Evolutionary conservation across 768 basidiomycete species (phyloP).

Genomic region (Mycena floridula): DNA sequence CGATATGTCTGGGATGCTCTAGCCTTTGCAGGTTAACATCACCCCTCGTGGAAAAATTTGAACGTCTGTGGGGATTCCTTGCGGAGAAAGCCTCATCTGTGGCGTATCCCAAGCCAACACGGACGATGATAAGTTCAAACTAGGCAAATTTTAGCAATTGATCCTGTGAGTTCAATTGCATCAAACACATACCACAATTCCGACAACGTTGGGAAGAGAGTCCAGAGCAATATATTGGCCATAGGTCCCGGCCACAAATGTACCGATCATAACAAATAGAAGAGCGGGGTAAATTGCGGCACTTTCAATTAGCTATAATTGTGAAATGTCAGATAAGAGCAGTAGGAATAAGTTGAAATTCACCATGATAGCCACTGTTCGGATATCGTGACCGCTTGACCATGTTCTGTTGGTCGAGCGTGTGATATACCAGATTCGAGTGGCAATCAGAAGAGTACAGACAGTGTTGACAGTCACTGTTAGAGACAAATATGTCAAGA

Average conservation of each 20-base stretch:
- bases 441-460: neutral
- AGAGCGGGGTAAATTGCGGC: neutral
- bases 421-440: neutral
- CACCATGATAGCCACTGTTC: neutral
- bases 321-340: too few species aligned
- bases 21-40: neutral
- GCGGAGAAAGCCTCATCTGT: neutral
- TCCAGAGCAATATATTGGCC: neutral
- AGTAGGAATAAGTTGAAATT: too few species aligned
- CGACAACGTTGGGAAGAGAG: neutral
- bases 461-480: neutral
- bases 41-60: neutral
- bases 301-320: neutral
- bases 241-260: neutral
- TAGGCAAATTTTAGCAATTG: neutral
- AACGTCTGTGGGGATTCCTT: neutral
- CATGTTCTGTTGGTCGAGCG: neutral
- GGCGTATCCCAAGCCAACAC: neutral
- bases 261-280: neutral
- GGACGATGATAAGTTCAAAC: neutral
- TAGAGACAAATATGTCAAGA: neutral
- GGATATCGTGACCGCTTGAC: neutral
- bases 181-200: neutral
- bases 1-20: neutral
- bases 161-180: neutral